Percentiles rank a stretch among this genome's conserved stretches.
Evolutionary conservation across 108 stramenopile species (phyloP).

Genomic region (Phaeodactylum tricornutum): DNA sequence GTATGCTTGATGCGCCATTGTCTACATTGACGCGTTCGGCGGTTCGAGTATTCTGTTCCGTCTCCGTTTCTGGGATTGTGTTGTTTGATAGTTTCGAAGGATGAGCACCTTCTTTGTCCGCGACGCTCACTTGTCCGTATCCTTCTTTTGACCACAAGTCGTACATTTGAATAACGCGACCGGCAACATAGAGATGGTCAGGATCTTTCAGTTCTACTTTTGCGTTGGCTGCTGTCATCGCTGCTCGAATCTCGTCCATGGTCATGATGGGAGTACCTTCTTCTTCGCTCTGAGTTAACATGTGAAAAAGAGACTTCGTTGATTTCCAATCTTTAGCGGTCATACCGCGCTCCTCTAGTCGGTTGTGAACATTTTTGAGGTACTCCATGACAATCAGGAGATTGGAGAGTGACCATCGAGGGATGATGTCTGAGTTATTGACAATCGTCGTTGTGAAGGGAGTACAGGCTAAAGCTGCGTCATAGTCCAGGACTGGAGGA

Average conservation of each 20-base stretch:
- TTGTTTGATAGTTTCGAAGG: too few relatives aligned
- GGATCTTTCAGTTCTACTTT: slow-evolving; percentile 17
- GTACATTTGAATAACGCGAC: slow-evolving; percentile 22
- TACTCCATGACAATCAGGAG: slow-evolving; percentile 19
- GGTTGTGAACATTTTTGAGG: slow-evolving; percentile 19
- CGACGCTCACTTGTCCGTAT: too few relatives aligned
- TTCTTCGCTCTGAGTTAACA: too few relatives aligned
- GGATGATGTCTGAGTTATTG: slow-evolving; percentile 46
- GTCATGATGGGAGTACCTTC: too few relatives aligned
- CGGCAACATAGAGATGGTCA: slow-evolving; percentile 30
- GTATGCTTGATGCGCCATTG: slow-evolving; percentile 14
- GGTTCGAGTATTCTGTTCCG: too few relatives aligned
- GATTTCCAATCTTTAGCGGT: slow-evolving; percentile 8
- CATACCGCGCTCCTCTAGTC: slow-evolving; percentile 23
- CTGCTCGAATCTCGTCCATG: too few relatives aligned
- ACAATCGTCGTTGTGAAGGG: slow-evolving; percentile 47
- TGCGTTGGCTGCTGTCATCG: too few relatives aligned
- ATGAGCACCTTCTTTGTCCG: too few relatives aligned
- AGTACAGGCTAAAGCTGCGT: slow-evolving; percentile 17
- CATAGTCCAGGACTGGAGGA: slow-evolving; percentile 35
- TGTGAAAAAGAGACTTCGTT: slow-evolving; percentile 8
- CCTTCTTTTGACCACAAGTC: slow-evolving; percentile 17
- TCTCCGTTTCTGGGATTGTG: too few relatives aligned
- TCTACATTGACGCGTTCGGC: slow-evolving; percentile 12
- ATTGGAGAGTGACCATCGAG: slow-evolving; percentile 27